These are phyloP conservation scores for Fusarium tanahbumbuense DNA, from an alignment of 2,329 filamentous ascomycete species.

Conservation along the genomic window DNA sequence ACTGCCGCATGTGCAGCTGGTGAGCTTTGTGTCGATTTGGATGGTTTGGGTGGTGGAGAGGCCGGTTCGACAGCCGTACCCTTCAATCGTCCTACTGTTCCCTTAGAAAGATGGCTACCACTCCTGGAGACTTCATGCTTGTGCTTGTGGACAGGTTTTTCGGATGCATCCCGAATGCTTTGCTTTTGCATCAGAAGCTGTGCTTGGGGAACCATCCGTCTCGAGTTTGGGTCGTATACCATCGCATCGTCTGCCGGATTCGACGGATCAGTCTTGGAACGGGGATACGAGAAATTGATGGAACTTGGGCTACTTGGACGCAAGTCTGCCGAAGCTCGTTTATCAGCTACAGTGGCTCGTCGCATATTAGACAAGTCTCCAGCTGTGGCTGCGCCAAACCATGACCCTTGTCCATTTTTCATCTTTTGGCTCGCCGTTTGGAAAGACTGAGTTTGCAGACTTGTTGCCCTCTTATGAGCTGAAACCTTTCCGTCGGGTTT, in stretches of 20 bases:
- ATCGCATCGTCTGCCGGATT: constrained; percentile 56
- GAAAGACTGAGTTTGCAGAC: constrained; percentile 62
- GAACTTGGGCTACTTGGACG: constrained; percentile 61
- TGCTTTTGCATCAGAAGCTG: constrained; percentile 59
- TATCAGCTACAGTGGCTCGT: constrained; percentile 55
- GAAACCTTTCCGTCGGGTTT: constrained; percentile 43
- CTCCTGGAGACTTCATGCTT: constrained; percentile 55
- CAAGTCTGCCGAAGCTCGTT: constrained; percentile 48
- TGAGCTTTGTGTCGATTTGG: constrained; percentile 35
- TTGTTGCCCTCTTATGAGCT: constrained; percentile 55
- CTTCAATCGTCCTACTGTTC: constrained; percentile 63
- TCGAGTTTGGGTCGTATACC: constrained; percentile 74
- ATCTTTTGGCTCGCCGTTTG: constrained; percentile 66
- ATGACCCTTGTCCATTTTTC: constrained; percentile 57
- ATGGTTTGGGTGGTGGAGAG: constrained; percentile 38
- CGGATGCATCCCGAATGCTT: constrained; percentile 53
- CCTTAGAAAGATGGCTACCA: constrained; percentile 62
- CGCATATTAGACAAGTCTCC: constrained; percentile 60
- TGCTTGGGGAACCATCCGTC: constrained; percentile 67
- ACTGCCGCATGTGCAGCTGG: not conserved
- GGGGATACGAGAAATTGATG: constrained; percentile 70
- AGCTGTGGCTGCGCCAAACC: constrained; percentile 60
- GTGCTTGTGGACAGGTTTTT: constrained; percentile 55
- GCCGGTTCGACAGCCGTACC: constrained; percentile 58
- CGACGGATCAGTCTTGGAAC: constrained; percentile 56